Conservation (phyloP, 495 filamentous ascomycete species). For the Penicillium tannophilum region DNA sequence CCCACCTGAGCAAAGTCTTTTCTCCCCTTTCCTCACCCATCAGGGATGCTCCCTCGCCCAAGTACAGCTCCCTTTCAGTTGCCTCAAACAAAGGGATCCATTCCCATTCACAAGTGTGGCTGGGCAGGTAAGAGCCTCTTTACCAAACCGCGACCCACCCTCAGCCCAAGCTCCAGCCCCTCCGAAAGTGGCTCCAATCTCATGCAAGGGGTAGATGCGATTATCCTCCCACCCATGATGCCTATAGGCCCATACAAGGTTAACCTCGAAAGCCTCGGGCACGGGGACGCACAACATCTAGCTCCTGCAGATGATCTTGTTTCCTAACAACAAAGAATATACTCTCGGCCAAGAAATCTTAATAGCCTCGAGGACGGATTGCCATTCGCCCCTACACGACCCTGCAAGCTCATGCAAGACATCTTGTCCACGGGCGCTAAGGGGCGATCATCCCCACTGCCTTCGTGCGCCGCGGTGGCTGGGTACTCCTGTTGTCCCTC, state of each 20-base stretch:
- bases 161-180: neutral
- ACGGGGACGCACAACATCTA: slow-evolving; percentile 14
- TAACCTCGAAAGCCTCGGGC: slow-evolving; percentile 4
- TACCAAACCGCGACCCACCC: neutral
- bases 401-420: slow-evolving; percentile 2
- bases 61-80: neutral
- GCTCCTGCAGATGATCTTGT: neutral
- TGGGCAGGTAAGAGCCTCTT: neutral
- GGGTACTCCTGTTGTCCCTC: slow-evolving; percentile 23
- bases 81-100: slow-evolving; percentile 6
- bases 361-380: neutral
- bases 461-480: slow-evolving; percentile 7
- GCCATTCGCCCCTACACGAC: neutral
- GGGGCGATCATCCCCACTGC: slow-evolving; percentile 3
- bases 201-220: slow-evolving; percentile 32
- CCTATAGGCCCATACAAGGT: slow-evolving; percentile 18
- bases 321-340: neutral
- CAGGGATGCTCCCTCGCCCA: neutral
- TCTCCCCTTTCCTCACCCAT: neutral
- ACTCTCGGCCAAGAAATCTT: neutral
- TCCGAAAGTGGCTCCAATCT: slow-evolving; percentile 9
- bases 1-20: neutral
- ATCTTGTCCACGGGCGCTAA: slow-evolving; percentile 2
- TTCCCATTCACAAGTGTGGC: neutral
- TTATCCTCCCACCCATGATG: slow-evolving; percentile 5